Evolutionary conservation across 768 basidiomycete genomes (phyloP).

Genomic region (Rhodotorula sphaerocarpa): DNA sequence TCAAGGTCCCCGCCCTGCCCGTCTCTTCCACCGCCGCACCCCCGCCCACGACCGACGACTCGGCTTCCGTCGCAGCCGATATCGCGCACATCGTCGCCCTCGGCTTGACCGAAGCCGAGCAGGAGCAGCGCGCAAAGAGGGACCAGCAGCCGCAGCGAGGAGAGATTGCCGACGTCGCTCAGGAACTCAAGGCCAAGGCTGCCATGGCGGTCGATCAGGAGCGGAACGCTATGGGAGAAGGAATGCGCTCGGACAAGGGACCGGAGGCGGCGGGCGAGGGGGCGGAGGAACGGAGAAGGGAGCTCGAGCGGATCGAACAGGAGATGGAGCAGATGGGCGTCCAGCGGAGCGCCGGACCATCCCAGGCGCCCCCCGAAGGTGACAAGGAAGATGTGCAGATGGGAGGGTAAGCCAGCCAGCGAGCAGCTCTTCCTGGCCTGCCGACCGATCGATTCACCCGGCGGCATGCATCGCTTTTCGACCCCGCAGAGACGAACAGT

Average conservation of each 20-base stretch:
- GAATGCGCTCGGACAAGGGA: neutral
- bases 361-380: too few species aligned
- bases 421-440: too few species aligned
- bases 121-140: neutral
- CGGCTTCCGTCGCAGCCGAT: slow-evolving; percentile 22
- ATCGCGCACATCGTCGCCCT: slow-evolving; percentile 34
- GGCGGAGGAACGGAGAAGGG: neutral
- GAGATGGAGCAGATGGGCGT: slow-evolving; percentile 29
- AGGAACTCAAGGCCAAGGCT: slow-evolving; percentile 25
- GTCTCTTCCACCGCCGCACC: neutral
- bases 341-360: neutral
- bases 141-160: neutral
- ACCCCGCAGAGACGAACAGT: neutral
- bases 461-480: too few species aligned
- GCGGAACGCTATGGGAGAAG: neutral
- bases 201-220: neutral
- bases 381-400: neutral
- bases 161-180: slow-evolving; percentile 20
- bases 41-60: slow-evolving; percentile 6
- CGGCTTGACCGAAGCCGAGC: slow-evolving; percentile 27
- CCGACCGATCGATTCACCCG: too few species aligned
- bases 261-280: too few species aligned
- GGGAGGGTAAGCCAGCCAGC: neutral
- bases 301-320: slow-evolving; percentile 15
- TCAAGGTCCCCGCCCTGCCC: slow-evolving; percentile 30